Evolutionary conservation across 2,329 filamentous ascomycete genomes (phyloP), one percentile per base, ranked within the genome.

Genomic region (Xylogone sp.): DNA sequence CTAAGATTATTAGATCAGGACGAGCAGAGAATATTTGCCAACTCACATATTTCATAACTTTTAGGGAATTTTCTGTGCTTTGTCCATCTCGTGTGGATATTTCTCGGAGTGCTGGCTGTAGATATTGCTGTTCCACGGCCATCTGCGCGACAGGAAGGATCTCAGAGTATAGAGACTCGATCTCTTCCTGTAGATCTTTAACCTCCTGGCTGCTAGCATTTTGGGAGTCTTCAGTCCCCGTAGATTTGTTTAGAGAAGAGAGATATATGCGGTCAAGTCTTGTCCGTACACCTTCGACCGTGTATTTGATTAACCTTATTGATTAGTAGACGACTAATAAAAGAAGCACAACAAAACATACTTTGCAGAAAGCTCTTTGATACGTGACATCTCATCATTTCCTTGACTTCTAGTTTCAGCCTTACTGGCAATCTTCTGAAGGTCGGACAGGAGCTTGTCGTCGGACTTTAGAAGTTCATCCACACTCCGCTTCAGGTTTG

Each of bases 81-180:
- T 74, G 69, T 1, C 72, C 71, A 46, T 72, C 74, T 50, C 69
- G 73, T 2, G 70, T 65, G 6, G 74, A 67, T 3, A 77, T 63
- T 0, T 72, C 68, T 50, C 69, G 68, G 5, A 81, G 68, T 1
- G 85, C 81, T 0, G 86, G 85, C 53, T 82, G 77, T 4, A 86
- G 72, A 57, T 84, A 78, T 62, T 87, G 82, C 59, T 86, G 80
- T 57, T 88, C 83, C 1, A 84, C 75, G 0, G 85, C 82, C 81
- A 90, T 89, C 55, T 87, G 81, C 6, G 84, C 80, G 2, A 90
- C 82, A 0, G 85, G 81, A 0, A 86, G 70, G 42, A 90, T 83
- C 62, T 90, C 87, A 0, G 83, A 73, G 58, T 87, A 85, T 2
- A 90, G 71, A 3, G 84, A 87, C 57, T 88, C 83, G 1, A 90